Evolutionary conservation across 2,329 filamentous ascomycete species (phyloP), one percentile per base, ranked within the genome.

Genomic region (Curvularia sp.): DNA sequence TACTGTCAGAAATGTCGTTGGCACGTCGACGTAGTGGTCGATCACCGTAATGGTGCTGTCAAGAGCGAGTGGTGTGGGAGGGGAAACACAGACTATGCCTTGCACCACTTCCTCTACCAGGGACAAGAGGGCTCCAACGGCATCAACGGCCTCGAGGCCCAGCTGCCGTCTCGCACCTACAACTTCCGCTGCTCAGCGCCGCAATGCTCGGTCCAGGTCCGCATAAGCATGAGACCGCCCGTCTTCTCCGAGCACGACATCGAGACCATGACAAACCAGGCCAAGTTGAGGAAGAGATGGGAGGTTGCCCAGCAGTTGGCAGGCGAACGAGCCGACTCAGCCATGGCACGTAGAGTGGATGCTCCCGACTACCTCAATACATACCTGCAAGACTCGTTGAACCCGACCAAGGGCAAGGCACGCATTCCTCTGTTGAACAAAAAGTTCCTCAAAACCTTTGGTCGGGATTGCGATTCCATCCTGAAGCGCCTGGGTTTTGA

Each of bases 381-480:
- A 46, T 91, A 90, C 69, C 76, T 90, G 50, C 78, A 70, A 9
- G 88, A 91, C 74, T 80, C 85, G 8, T 74, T 87, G 55, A 79
- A 81, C 43, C 77, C 82, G 19, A 73, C 75, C 6, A 79, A 82
- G 46, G 80, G 80, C 32, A 83, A 81, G 65, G 82, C 82, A 63
- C 74, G 79, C 43, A 87, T 90, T 64, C 83, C 83, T 5, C 78
- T 82, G 7, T 74, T 82, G 15, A 90, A 91, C 68, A 87, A 88
- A 70, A 84, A 84, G 55, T 91, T 89, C 64, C 79, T 86, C 66
- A 80, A 86, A 60, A 83, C 83, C 1, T 89, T 90, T 71, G 87
- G 86, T 9, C 77, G 82, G 41, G 86, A 88, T 48, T 90, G 87
- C 70, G 80, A 82, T 63, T 78, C 80, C 10, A 71, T 91, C 27